Evolutionary conservation across 2,329 filamentous ascomycete genomes (phyloP).

Genomic region (Pseudogymnoascus sp.): DNA sequence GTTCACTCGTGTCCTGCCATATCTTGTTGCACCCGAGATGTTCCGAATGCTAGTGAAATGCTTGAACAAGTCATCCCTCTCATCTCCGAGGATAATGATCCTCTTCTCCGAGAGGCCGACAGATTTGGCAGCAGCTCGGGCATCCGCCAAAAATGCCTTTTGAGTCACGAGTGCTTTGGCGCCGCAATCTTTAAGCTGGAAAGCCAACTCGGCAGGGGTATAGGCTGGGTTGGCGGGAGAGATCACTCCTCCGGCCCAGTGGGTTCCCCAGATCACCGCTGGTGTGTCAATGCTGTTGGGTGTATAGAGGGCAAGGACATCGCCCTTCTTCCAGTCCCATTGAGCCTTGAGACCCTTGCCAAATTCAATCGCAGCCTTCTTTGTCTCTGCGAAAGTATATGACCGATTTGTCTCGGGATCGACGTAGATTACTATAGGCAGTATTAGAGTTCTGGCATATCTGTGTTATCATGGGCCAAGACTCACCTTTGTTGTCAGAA

Average conservation of each 20-base stretch:
- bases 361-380: slow-evolving; percentile 60
- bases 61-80: slow-evolving; percentile 45
- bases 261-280: slow-evolving; percentile 64
- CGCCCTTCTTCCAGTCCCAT: slow-evolving; percentile 74
- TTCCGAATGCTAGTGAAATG: slow-evolving; percentile 68
- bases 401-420: slow-evolving; percentile 60
- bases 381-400: slow-evolving; percentile 65
- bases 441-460: slow-evolving; percentile 4
- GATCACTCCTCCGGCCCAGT: slow-evolving; percentile 74
- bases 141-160: slow-evolving; percentile 53
- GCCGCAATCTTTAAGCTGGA: slow-evolving; percentile 71
- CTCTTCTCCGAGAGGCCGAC: slow-evolving; percentile 63
- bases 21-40: slow-evolving; percentile 49
- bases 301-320: slow-evolving; percentile 74
- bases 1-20: slow-evolving; percentile 53
- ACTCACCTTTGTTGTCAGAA: slow-evolving; percentile 63
- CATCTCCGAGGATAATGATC: slow-evolving; percentile 67
- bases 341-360: slow-evolving; percentile 66
- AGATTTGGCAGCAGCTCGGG: slow-evolving; percentile 56
- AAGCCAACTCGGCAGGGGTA: slow-evolving; percentile 72
- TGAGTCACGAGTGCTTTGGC: slow-evolving; percentile 73
- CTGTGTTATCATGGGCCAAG: not conserved
- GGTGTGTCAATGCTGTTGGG: slow-evolving; percentile 83
- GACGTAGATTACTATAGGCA: slow-evolving; percentile 59
- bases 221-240: slow-evolving; percentile 88